Conservation (phyloP, 345 rosid species). For the Salix purpurea region DNA sequence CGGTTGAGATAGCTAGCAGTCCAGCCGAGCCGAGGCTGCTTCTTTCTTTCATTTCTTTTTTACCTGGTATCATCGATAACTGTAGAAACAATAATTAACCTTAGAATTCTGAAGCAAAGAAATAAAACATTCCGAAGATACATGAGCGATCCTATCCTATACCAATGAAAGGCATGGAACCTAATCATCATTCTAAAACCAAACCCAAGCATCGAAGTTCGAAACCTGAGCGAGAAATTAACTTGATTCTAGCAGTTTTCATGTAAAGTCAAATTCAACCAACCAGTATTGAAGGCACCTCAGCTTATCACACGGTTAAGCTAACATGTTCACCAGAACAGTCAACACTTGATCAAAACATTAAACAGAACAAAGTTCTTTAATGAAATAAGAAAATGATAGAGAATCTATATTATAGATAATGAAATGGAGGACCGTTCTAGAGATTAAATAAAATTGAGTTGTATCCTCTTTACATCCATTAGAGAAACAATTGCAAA, state of each 20-base stretch:
- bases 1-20: too few species aligned
- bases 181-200: neutral
- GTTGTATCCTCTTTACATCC: neutral
- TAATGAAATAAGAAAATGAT: neutral
- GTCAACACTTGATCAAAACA: neutral
- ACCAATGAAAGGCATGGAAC: neutral
- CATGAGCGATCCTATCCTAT: too few species aligned
- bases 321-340: neutral
- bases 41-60: too few species aligned
- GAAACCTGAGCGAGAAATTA: neutral
- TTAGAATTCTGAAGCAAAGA: too few species aligned
- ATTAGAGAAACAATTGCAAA: neutral
- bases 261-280: neutral
- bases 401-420: neutral
- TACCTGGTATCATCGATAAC: too few species aligned
- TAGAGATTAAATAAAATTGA: neutral
- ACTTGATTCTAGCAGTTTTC: neutral
- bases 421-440: too few species aligned
- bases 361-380: neutral
- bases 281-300: neutral
- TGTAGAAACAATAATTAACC: too few species aligned
- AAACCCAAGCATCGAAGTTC: neutral
- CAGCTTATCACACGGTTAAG: neutral
- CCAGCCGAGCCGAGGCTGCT: too few species aligned
- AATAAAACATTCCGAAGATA: too few species aligned